These are phyloP conservation scores for Chionographis japonica DNA, from an alignment of 106 monocot genomes.

Conservation along the genomic window DNA sequence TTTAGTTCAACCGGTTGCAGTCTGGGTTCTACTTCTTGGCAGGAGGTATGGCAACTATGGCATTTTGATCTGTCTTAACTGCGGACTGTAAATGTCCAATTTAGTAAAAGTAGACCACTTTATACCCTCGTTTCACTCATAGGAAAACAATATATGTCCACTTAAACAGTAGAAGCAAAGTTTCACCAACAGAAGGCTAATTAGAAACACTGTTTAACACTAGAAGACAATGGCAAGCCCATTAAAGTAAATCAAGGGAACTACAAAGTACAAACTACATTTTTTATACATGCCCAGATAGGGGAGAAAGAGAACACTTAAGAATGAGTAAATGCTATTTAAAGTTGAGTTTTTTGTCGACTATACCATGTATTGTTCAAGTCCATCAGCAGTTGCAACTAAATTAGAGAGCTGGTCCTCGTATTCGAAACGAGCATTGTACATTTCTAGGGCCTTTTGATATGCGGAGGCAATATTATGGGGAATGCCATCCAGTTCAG, in stretches of 20 bases:
- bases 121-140: too few relatives aligned
- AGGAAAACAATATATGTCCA: too few relatives aligned
- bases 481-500: constrained; percentile 60
- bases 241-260: not conserved
- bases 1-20: too few relatives aligned
- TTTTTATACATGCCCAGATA: not conserved
- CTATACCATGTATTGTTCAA: constrained; percentile 68
- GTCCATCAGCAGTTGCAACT: constrained; percentile 44
- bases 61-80: too few relatives aligned
- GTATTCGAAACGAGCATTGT: constrained; percentile 56
- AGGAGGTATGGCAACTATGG: too few relatives aligned
- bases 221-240: not conserved
- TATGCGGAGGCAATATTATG: constrained; percentile 62
- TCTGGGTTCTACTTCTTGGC: too few relatives aligned
- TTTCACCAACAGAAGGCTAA: too few relatives aligned
- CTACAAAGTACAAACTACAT: too few relatives aligned
- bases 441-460: constrained; percentile 69
- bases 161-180: too few relatives aligned
- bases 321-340: not conserved
- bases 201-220: too few relatives aligned
- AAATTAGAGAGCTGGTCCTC: constrained; percentile 52
- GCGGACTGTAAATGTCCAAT: too few relatives aligned
- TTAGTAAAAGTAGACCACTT: too few relatives aligned
- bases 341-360: not conserved
- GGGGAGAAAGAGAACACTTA: not conserved